Evolutionary conservation across 2,329 filamentous ascomycete genomes (phyloP), one percentile per base, ranked within the genome.

Genomic region (Fusarium sp.): DNA sequence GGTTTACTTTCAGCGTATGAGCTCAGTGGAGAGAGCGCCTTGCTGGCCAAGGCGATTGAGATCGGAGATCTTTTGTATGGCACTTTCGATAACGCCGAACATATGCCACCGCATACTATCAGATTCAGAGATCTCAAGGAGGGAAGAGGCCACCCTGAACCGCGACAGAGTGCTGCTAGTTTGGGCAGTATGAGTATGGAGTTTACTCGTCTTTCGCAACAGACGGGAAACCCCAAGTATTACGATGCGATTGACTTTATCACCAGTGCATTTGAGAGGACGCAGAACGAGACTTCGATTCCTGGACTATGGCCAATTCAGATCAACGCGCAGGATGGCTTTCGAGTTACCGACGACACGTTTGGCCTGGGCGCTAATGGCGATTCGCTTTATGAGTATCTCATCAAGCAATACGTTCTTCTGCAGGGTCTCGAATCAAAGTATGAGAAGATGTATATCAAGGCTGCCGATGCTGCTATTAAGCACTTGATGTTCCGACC

Each of bases 1-100:
- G 90, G 90, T 5, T 83, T 92, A 53, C 74, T 92, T 49, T 87
- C 87, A 12, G 90, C 90, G 1, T 91, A 91, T 73, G 90, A 92
- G 73, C 78, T 92, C n/a, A 91, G 87, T 71, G 83, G 82, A 40
- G 84, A 83, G 68, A 80, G 83, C 65, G 80, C 80, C 18, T 78
- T 91, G 48, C 80, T 92, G 52, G 79, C 80, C 49, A 91, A 91
- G 77, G 88, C 89, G 2, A 80, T 82, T 6, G 88, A 91, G 78
- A 81, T 91, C 20, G 90, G 85, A 18, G 86, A 90, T 65, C 80
- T 91, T 65, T 78, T 92, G 16, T 88, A 91, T 72, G 84, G 85
- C 18, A 86, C 88, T 1, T 91, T 91, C 67, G 90, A 92, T 68
- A 91, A 90, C 6, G 86, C 87, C 1, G 90, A 90, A 70, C 85